Percentiles rank a stretch among this genome's conserved stretches.
Evolutionary conservation across 1,139 yeast species (phyloP).

Genomic region (Hemisphaericaspora subhashii): DNA sequence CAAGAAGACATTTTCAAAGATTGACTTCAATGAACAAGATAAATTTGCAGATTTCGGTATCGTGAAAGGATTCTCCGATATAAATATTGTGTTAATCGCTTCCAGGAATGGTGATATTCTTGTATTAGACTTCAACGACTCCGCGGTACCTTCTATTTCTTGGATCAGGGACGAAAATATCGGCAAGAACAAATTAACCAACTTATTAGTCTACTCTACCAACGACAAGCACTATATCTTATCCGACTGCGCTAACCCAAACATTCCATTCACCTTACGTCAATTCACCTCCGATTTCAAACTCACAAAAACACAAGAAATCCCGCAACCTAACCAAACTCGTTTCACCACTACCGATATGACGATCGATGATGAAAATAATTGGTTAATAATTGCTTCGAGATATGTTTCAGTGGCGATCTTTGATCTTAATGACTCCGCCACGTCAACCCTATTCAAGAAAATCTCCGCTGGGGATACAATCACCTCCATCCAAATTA

Average conservation of each 20-base stretch:
- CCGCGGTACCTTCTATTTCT: slow-evolving; percentile 13
- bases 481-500: slow-evolving; percentile 53
- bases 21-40: slow-evolving; percentile 21
- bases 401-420: slow-evolving; percentile 66
- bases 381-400: slow-evolving; percentile 64
- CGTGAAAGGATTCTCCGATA: slow-evolving; percentile 44
- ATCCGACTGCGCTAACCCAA: slow-evolving; percentile 69
- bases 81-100: slow-evolving; percentile 46
- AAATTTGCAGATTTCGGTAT: slow-evolving; percentile 50
- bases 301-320: slow-evolving; percentile 17
- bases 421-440: slow-evolving; percentile 40
- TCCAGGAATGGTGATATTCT: slow-evolving; percentile 55
- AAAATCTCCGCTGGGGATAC: slow-evolving; percentile 74
- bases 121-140: slow-evolving; percentile 39
- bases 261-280: slow-evolving; percentile 52
- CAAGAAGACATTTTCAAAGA: slow-evolving; percentile 25
- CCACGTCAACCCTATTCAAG: slow-evolving; percentile 39
- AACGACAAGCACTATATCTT: slow-evolving; percentile 35
- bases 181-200: slow-evolving; percentile 49
- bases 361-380: slow-evolving; percentile 36
- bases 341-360: slow-evolving; percentile 63
- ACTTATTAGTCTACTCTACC: slow-evolving; percentile 38
- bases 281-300: slow-evolving; percentile 26
- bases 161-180: slow-evolving; percentile 26
- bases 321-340: slow-evolving; percentile 41